Conservation (phyloP, 1,139 yeast species). For the Saccharomyces hybrid region DNA sequence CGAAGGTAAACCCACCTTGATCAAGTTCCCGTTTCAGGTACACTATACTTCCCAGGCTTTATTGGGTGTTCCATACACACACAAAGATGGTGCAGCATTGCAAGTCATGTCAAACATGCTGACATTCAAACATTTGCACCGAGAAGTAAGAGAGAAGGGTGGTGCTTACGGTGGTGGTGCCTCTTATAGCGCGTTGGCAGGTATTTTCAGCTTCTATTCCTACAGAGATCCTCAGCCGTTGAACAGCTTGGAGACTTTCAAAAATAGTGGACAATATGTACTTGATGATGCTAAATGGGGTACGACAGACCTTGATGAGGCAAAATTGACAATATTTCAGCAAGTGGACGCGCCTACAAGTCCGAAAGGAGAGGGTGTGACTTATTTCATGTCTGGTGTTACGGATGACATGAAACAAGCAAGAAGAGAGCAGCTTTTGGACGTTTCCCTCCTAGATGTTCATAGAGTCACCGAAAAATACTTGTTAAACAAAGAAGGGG, state of each 20-base stretch:
- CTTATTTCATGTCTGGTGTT: conserved; percentile 59
- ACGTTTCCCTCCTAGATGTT: conserved; percentile 57
- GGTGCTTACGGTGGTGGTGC: conserved; percentile 99
- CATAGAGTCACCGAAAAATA: conserved; percentile 18
- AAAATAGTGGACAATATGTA: conserved; percentile 51
- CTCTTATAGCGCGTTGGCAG: conserved; percentile 71
- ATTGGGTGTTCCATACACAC: conserved; percentile 58
- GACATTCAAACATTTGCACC: conserved; percentile 77
- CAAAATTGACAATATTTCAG: conserved; percentile 85
- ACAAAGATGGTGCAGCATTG: conserved; percentile 74
- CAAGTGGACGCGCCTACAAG: conserved; percentile 84
- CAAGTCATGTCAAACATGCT: conserved; percentile 75
- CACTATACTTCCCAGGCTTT: conserved; percentile 71
- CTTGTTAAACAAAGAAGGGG: conserved; percentile 6
- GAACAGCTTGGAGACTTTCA: conserved; percentile 57
- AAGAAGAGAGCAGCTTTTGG: conserved; percentile 67
- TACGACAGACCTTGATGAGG: conserved; percentile 69
- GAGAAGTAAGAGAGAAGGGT: conserved; percentile 87
- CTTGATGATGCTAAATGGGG: conserved; percentile 42
- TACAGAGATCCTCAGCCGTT: conserved; percentile 89
- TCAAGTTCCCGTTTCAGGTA: conserved; percentile 82
- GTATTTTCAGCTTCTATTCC: conserved; percentile 73
- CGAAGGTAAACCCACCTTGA: conserved; percentile 36
- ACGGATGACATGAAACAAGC: conserved; percentile 74
- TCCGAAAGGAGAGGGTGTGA: conserved; percentile 68